Conservation (phyloP, 2,329 filamentous ascomycete genomes). For the Ophiostoma montium region DNA sequence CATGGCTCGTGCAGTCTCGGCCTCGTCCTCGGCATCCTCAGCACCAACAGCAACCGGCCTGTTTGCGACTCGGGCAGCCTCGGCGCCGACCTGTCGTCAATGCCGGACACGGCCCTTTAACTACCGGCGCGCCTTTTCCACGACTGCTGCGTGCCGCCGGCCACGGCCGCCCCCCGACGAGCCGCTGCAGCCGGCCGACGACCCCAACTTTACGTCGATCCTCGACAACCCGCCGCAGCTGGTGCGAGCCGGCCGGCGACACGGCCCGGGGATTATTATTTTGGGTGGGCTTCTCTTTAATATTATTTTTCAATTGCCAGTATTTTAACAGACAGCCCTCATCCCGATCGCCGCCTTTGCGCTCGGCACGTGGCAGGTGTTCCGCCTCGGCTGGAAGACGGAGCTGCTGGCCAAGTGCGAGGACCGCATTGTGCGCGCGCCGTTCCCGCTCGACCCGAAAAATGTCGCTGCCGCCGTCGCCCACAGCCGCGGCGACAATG, state of each 20-base stretch:
- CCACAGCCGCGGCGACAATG: slow-evolving; percentile 19
- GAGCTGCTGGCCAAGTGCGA: slow-evolving; percentile 83
- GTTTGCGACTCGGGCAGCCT: not conserved
- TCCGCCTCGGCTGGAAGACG: slow-evolving; percentile 86
- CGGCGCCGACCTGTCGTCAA: slow-evolving; percentile 1
- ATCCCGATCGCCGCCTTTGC: slow-evolving; percentile 86
- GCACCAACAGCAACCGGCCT: not conserved
- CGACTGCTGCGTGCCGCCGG: not conserved
- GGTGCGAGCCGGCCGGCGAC: slow-evolving; percentile 56
- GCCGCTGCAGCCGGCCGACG: slow-evolving; percentile 44
- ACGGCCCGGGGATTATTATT: slow-evolving; percentile 69
- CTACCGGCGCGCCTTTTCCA: slow-evolving; percentile 2
- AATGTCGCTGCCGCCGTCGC: slow-evolving; percentile 69
- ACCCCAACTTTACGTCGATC: slow-evolving; percentile 69
- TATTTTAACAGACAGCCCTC: too few relatives aligned
- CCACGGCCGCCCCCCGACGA: not conserved
- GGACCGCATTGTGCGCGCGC: slow-evolving; percentile 74
- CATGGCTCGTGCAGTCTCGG: not conserved
- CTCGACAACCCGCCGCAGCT: slow-evolving; percentile 75
- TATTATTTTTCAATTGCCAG: too few relatives aligned
- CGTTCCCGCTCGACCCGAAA: slow-evolving; percentile 65
- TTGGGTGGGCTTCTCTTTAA: slow-evolving; percentile 36
- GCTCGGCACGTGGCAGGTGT: slow-evolving; percentile 90
- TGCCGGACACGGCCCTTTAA: not conserved
- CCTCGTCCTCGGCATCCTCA: not conserved